These are phyloP conservation scores for Salix suchowensis DNA, from an alignment of 345 rosid species.

Conservation along the genomic window DNA sequence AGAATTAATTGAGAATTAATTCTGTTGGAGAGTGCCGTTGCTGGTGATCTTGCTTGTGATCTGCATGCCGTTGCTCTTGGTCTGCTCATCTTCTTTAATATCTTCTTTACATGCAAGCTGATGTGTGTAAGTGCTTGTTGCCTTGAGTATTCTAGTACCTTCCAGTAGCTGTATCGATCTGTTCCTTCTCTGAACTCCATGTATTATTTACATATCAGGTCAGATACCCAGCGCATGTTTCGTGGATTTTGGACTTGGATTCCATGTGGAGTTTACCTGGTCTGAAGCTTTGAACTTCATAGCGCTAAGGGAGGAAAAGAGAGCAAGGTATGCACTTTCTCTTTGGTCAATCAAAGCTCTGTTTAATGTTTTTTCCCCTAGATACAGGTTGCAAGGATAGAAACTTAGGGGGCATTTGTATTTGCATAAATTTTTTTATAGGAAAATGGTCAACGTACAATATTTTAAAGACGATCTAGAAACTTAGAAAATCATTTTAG, in stretches of 20 bases:
- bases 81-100: too few relatives aligned
- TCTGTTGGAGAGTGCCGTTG: too few relatives aligned
- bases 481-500: too few relatives aligned
- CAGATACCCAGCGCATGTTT: slow-evolving; percentile 61
- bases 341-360: background rate
- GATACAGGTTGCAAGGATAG: background rate
- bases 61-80: too few relatives aligned
- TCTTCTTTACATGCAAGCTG: slow-evolving; percentile 61
- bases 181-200: background rate
- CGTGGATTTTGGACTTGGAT: slow-evolving; percentile 74
- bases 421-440: too few relatives aligned
- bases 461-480: too few relatives aligned
- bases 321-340: slow-evolving; percentile 40
- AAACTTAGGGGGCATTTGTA: background rate
- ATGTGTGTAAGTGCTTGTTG: slow-evolving; percentile 54
- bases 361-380: background rate
- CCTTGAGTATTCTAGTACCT: background rate
- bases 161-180: background rate
- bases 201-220: slow-evolving; percentile 27
- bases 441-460: too few relatives aligned
- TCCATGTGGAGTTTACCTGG: slow-evolving; percentile 81
- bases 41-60: too few relatives aligned
- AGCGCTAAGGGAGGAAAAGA: slow-evolving; percentile 56
- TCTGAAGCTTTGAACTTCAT: slow-evolving; percentile 66
- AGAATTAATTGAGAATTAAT: too few relatives aligned